Conservation (phyloP, 2,329 filamentous ascomycete genomes). For the Ascochyta koolunga region DNA sequence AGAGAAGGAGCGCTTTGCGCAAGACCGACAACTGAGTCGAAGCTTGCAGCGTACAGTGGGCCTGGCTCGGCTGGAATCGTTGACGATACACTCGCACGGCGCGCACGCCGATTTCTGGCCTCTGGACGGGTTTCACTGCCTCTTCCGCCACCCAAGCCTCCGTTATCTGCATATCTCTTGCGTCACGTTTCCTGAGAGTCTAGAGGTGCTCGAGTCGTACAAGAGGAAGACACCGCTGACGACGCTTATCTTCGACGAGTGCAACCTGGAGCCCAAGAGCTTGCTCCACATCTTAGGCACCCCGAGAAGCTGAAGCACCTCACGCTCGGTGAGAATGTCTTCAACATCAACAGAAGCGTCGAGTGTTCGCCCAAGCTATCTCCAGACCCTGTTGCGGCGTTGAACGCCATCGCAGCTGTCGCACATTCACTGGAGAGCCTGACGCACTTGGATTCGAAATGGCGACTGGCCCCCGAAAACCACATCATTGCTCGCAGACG, state of each 20-base stretch:
- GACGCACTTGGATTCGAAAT: constrained; percentile 35
- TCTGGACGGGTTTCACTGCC: constrained; percentile 38
- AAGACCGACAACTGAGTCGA: constrained; percentile 19
- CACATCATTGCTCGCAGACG: constrained; percentile 24
- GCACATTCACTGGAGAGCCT: constrained; percentile 42
- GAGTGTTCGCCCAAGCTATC: constrained; percentile 24
- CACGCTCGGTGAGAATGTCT: constrained; percentile 44
- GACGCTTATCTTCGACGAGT: constrained; percentile 46
- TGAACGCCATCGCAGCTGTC: constrained; percentile 35
- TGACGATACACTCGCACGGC: constrained; percentile 46
- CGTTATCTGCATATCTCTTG: constrained; percentile 43
- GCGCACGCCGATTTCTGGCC: constrained; percentile 40
- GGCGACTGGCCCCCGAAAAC: constrained; percentile 18
- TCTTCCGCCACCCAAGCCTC: constrained; percentile 45
- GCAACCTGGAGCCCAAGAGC: constrained; percentile 33
- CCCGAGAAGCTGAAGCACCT: constrained; percentile 39
- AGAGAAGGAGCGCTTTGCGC: constrained; percentile 22
- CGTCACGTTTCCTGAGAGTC: constrained; percentile 27
- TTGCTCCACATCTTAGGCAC: constrained; percentile 35
- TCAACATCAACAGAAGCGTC: constrained; percentile 27
- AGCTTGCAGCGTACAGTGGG: constrained; percentile 27
- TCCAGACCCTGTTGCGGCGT: constrained; percentile 18
- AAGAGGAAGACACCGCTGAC: constrained; percentile 34
- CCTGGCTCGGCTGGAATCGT: constrained; percentile 34
- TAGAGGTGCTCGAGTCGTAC: constrained; percentile 30